Conservation (phyloP, 1,284 basidiomycete genomes). For the Microbotryomycetes sp. region DNA sequence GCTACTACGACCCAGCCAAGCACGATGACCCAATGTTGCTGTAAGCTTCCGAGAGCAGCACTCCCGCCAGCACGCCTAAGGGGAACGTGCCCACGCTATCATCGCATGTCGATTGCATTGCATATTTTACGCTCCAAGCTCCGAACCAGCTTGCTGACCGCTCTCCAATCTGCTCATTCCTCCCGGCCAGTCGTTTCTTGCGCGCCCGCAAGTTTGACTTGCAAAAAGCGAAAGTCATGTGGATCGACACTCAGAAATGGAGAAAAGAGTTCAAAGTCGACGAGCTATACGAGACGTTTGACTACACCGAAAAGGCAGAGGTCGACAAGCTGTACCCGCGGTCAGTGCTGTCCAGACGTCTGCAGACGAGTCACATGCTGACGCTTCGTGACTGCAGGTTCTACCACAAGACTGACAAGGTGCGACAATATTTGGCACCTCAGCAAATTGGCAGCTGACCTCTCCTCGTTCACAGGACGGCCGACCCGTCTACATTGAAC, state of each 20-base stretch:
- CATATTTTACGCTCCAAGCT: neutral
- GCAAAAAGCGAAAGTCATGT: slow-evolving; percentile 72
- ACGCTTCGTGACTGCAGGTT: slow-evolving; percentile 7
- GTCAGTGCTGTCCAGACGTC: slow-evolving; percentile 48
- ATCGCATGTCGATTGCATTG: neutral
- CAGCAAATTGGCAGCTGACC: neutral
- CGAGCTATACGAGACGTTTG: slow-evolving; percentile 74
- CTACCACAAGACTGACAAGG: slow-evolving; percentile 91
- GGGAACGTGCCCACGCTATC: neutral
- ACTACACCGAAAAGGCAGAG: slow-evolving; percentile 73
- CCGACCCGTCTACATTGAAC: slow-evolving; percentile 90
- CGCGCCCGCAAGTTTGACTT: slow-evolving; percentile 91
- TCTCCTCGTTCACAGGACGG: slow-evolving; percentile 58
- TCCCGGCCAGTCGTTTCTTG: slow-evolving; percentile 56
- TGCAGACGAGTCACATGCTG: neutral
- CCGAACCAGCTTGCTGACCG: neutral
- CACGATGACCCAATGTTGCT: slow-evolving; percentile 76
- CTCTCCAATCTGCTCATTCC: neutral
- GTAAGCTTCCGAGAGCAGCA: too few relatives aligned
- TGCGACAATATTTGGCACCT: slow-evolving; percentile 38
- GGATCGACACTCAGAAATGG: slow-evolving; percentile 79
- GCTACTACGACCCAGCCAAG: slow-evolving; percentile 46
- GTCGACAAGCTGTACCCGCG: slow-evolving; percentile 94
- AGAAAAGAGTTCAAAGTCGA: slow-evolving; percentile 82
- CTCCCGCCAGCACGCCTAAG: too few relatives aligned